phyloP scores from a whole-genome alignment of 805 yeast species.

The Tetrapisispora taiwanensis region DNA sequence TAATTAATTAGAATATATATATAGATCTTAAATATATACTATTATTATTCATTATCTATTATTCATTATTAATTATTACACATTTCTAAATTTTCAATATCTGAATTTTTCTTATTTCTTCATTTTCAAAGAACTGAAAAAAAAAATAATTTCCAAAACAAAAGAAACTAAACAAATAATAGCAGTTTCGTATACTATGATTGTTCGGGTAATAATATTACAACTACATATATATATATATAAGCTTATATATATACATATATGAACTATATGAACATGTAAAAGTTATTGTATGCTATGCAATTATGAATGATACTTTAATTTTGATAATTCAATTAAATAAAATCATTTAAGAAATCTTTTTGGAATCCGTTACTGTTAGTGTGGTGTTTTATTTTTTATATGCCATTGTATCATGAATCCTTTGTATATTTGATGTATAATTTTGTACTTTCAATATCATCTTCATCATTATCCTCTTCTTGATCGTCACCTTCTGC shows the following conservation, averaged over 20 bases:
- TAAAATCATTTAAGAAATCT: no score
- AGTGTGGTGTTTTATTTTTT: no score
- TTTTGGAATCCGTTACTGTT: no score
- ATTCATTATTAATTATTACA: not conserved
- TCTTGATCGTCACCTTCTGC: conserved; percentile 5
- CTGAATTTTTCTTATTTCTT: conserved; percentile 1
- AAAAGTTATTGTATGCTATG: no score
- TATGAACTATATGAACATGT: no score
- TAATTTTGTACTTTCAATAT: conserved; percentile 3
- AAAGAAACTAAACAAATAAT: not conserved
- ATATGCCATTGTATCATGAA: not conserved
- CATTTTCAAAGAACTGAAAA: not conserved
- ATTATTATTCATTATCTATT: not conserved
- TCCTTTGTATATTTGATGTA: not conserved
- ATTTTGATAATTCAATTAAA: no score
- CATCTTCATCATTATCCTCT: conserved; percentile 1
- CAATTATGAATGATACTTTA: not conserved
- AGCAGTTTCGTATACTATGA: not conserved
- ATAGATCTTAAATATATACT: not conserved
- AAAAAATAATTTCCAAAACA: conserved; percentile 2
- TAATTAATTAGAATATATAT: not conserved
- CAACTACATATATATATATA: not conserved
- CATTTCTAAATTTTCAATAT: not conserved
- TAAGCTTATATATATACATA: not conserved
- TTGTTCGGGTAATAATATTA: not conserved